These are phyloP conservation scores for Sanguinoderma infundibulare DNA, from an alignment of 1,284 basidiomycete species.

Conservation along the genomic window DNA sequence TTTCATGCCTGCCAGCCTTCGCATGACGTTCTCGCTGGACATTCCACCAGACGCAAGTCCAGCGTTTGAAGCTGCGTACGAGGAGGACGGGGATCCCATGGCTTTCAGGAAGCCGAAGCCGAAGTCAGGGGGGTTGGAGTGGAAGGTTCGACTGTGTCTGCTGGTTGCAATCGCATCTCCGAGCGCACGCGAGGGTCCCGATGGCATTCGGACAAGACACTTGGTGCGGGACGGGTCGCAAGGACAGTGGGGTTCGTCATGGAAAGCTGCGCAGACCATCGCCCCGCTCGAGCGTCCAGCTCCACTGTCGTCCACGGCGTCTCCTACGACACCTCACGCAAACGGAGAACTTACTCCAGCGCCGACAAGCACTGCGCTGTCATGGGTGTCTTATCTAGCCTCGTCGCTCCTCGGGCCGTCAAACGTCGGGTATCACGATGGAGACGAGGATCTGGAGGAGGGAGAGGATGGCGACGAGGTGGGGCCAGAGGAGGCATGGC, in stretches of 20 bases:
- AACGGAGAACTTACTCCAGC: constrained; percentile 18
- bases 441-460: constrained; percentile 46
- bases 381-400: constrained; percentile 62
- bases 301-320: constrained; percentile 6
- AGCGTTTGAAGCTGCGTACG: constrained; percentile 67
- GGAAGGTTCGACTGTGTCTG: constrained; percentile 84
- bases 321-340: constrained; percentile 8
- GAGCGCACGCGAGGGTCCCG: constrained; percentile 45
- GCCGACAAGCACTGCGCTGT: constrained; percentile 35
- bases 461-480: constrained; percentile 57
- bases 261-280: constrained; percentile 58
- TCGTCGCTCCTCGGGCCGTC: constrained; percentile 53
- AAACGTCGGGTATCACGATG: constrained; percentile 61
- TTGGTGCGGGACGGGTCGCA: constrained; percentile 57
- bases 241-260: constrained; percentile 74
- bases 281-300: constrained; percentile 62
- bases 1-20: constrained; percentile 70
- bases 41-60: constrained; percentile 91
- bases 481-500: constrained; percentile 67
- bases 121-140: constrained; percentile 73
- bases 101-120: constrained; percentile 10
- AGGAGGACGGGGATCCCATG: constrained; percentile 26
- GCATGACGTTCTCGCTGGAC: constrained; percentile 84
- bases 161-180: constrained; percentile 72
- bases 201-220: constrained; percentile 58